Evolutionary conservation across 176 grass and related monocot genomes (phyloP), one percentile per base, ranked within the genome.

Genomic region (Oryza officinalis): DNA sequence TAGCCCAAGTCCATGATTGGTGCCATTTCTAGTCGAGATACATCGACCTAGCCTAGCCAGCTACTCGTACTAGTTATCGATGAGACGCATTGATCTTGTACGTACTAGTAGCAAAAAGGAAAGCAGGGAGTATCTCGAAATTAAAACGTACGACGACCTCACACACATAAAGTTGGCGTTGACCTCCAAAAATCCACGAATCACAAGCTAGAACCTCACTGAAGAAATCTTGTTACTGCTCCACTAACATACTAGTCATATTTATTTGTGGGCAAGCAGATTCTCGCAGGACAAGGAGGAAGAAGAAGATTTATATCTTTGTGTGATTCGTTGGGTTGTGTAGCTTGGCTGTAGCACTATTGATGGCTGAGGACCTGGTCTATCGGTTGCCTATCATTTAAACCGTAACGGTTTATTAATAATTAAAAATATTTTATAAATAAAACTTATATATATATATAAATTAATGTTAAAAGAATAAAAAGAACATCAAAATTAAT

Each of bases 1-100:
- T 4, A 23, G 8, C 57, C 70, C 26, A 57, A 76, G 78, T 22
- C 27, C 27, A 71, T 82, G 41, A 67, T 50, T 92, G 72, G 81
- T 13, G 71, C 27, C 75, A 52, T 27, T 23, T 61, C 8, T 61
- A 25, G 57, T 13, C 50, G 10, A 63, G 17, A 41, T 14, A 72
- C 6, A 44, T 17, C 37, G 65, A 33, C 5, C 59, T 35, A 8
- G n/a, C n/a, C 57, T 33, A 9, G 38, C 2, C 41, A 25, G 50
- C 20, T n/a, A n/a, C n/a, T n/a, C n/a, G n/a, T n/a, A n/a, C n/a
- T 40, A 54, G 47, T 35, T 38, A 38, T 38, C 37, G 37, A 38
- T 37, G 66, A 70, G 15, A 57, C 8, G 17, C 15, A 20, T 20
- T 57, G 50, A 22, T 57, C 15, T 57, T 22, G 5, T 37, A n/a